These are phyloP conservation scores for Phytophthora crassamura DNA, from an alignment of 352 stramenopile species.

Conservation along the genomic window DNA sequence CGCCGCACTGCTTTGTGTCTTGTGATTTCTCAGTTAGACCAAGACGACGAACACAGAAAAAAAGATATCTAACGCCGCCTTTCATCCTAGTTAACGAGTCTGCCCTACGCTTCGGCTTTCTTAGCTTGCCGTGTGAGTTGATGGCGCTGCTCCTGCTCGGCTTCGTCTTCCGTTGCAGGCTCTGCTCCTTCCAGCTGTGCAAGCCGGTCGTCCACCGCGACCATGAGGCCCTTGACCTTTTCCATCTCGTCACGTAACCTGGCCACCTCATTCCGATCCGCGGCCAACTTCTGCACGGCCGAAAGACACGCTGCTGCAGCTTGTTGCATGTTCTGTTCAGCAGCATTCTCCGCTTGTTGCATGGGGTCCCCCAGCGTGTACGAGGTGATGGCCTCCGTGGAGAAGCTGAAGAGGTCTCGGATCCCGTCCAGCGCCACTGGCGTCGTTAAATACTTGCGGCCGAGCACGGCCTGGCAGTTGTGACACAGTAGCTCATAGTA, in stretches of 20 bases:
- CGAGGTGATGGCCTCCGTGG: slow-evolving; percentile 72
- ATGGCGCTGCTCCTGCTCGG: slow-evolving; percentile 13
- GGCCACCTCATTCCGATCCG: slow-evolving; percentile 57
- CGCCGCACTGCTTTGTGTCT: slow-evolving; percentile 3
- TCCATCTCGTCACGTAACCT: slow-evolving; percentile 74
- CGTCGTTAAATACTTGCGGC: slow-evolving; percentile 81
- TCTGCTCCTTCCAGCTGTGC: slow-evolving; percentile 61
- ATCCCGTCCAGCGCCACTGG: slow-evolving; percentile 65
- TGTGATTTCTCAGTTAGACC: slow-evolving; percentile 26
- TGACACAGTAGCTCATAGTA: slow-evolving; percentile 82
- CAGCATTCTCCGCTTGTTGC: slow-evolving; percentile 18
- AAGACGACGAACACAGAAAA: slow-evolving; percentile 36
- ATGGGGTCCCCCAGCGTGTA: slow-evolving; percentile 83
- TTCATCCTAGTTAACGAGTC: slow-evolving; percentile 11
- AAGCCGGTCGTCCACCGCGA: slow-evolving; percentile 77
- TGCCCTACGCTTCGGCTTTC: slow-evolving; percentile 21
- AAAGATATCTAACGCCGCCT: slow-evolving; percentile 34
- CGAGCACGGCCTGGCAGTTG: slow-evolving; percentile 83
- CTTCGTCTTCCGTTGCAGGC: slow-evolving; percentile 52
- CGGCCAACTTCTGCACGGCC: slow-evolving; percentile 48
- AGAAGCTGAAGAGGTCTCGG: slow-evolving; percentile 76
- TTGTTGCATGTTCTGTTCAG: slow-evolving; percentile 26
- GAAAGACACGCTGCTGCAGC: slow-evolving; percentile 41
- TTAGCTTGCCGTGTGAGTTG: slow-evolving; percentile 4
- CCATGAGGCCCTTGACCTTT: slow-evolving; percentile 80